Evolutionary conservation across 2,329 filamentous ascomycete species (phyloP), one percentile per base, ranked within the genome.

Genomic region (Cladophialophora yegresii): DNA sequence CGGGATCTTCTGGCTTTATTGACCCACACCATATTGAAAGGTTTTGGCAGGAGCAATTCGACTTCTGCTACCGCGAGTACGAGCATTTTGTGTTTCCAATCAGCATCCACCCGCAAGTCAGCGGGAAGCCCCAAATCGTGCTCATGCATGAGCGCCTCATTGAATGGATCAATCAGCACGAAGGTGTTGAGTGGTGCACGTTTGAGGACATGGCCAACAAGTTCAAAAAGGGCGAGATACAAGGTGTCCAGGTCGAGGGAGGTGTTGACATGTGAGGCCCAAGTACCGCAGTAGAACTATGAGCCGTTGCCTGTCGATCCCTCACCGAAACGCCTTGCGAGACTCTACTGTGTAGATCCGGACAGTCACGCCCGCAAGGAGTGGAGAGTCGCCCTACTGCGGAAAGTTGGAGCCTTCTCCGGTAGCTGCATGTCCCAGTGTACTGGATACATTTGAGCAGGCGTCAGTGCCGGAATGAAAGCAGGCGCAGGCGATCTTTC

Each of bases 151-250:
- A 81, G 72, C 68, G 76, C 53, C 69, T 82, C 20, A 81, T 82
- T 58, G 76, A 81, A 64, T 79, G 78, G 71, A 75, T 82, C 58
- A 81, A 80, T 69, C 69, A 69, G 26, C 76, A 80, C 57, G 76
- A 79, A 65, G 83, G 77, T 1, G 75, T 80, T 7, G 76, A 79
- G 67, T 79, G 77, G 76, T 74, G 77, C 55, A 79, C 76, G 0
- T 89, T 91, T 80, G 87, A 85, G 71, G 82, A 89, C 72, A 90
- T 92, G 77, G 65, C 62, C 36, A 87, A 90, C 72, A 85, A 90
- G 40, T 92, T 91, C 75, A 91, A 90, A 78, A 81, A 68, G 82
- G 77, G 64, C 23, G 58, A 58, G 40, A 62, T 68, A 6, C 32
- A 57, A 26, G 79, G 79, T 2, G 77, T 81, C 1, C 77, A 81